A percentile compares a stretch with the other conserved stretches of the same genome.
These are phyloP conservation scores for Penicillium pancosmium DNA, from an alignment of 495 filamentous ascomycete species.

Conservation along the genomic window DNA sequence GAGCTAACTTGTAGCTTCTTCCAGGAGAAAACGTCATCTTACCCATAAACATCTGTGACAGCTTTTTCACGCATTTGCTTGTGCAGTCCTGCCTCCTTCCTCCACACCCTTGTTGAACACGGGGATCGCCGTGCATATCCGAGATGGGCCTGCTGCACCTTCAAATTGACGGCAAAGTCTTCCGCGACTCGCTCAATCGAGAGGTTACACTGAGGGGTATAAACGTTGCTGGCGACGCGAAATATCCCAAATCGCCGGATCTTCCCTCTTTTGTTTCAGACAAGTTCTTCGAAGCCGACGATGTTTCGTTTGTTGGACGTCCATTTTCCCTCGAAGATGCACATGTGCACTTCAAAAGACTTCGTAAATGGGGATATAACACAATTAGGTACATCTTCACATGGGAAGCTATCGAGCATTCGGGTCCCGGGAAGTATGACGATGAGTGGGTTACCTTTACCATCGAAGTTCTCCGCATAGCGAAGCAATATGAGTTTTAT, in stretches of 20 bases:
- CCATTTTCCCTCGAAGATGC: conserved; percentile 85
- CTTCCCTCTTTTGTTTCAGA: conserved; percentile 77
- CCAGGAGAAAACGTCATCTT: too few species aligned
- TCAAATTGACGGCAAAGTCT: conserved; percentile 78
- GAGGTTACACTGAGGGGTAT: conserved; percentile 71
- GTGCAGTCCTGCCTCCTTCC: background rate
- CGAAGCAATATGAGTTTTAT: conserved; percentile 90
- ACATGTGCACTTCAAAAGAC: conserved; percentile 80
- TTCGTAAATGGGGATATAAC: conserved; percentile 91
- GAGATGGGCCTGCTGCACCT: conserved; percentile 55
- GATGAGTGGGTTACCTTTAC: conserved; percentile 93
- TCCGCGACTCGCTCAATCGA: conserved; percentile 70
- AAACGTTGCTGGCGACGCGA: conserved; percentile 69
- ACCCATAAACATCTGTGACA: too few species aligned
- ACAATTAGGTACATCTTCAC: conserved; percentile 95
- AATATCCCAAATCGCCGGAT: conserved; percentile 74
- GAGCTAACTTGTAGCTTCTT: too few species aligned
- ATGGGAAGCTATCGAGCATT: conserved; percentile 98
- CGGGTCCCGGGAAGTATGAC: conserved; percentile 91
- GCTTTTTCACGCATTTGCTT: too few species aligned
- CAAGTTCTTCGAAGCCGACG: conserved; percentile 89
- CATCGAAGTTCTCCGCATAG: conserved; percentile 77
- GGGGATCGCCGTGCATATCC: conserved; percentile 1
- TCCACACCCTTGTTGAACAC: background rate
- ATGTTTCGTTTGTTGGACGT: conserved; percentile 83